Conservation (phyloP, 495 filamentous ascomycete genomes). For the Aspergillus leporis region DNA sequence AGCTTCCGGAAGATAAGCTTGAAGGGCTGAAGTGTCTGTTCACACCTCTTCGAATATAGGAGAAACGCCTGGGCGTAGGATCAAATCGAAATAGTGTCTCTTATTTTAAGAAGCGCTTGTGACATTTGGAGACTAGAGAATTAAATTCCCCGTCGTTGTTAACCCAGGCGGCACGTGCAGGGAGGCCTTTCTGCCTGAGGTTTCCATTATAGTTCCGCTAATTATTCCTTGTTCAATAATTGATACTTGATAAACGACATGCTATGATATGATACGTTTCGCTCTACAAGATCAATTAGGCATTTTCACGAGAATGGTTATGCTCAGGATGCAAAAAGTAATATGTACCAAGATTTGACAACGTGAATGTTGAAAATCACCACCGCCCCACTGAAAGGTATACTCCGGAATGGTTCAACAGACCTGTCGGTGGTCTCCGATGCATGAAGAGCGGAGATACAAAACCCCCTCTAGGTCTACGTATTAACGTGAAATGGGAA, state of each 20-base stretch:
- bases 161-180: not conserved
- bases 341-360: not conserved
- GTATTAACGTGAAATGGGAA: conserved; percentile 18
- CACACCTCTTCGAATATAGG: not conserved
- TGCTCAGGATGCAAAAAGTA: not conserved
- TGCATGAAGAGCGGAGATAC: conserved; percentile 25
- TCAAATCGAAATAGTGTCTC: not conserved
- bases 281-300: not conserved
- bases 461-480: not conserved
- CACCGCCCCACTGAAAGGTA: conserved; percentile 30
- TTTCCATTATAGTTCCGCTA: not conserved
- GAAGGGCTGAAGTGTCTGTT: not conserved
- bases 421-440: conserved; percentile 45
- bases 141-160: not conserved
- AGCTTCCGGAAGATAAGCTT: conserved; percentile 32
- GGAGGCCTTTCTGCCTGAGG: not conserved
- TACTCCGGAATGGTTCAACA: conserved; percentile 31
- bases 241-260: no score
- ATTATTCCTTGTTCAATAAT: not conserved
- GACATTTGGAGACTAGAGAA: no score
- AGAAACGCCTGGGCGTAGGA: not conserved
- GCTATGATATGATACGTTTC: no score
- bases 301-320: not conserved
- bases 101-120: not conserved
- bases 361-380: not conserved